Base-by-base conservation (phyloP, 176 grass and related monocot genomes). In the Neostapfia colusana region DNA sequence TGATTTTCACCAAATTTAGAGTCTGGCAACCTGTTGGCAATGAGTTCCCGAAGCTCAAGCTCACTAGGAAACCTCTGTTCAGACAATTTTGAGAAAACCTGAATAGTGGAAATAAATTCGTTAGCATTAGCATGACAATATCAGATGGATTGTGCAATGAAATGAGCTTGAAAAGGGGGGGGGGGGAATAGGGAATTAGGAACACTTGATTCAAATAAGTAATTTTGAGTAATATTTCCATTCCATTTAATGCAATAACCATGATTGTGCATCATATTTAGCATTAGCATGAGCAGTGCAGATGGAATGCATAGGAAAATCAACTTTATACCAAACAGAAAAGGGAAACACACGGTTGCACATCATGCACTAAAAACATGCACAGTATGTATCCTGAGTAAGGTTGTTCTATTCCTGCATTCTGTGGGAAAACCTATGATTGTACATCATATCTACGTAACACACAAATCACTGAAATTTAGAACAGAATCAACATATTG, bases 71-170 rank as follows among this genome's bases (percentile, higher is more conserved):
- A 98, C 74, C 95, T 92, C 73, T 87, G 91, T 58, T 95, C 87
- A 28, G 88, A 72, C 67, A 98, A 87, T 86, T 98, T 98, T 37
- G 95, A 94, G 82, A 94, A 98, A 77, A 98, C 91, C 95, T 98
- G 79, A 77, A 89, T 84, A 42, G 69, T 37, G 44, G 40, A 83
- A 48, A 70, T 3, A 40, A 77, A 54, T 28, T 69, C 28, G 44
- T 17, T 79, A 83, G 23, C 44, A 46, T 73, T 43, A 85, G 41
- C 18, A 45, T n/a, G 31, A 49, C 24, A 46, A 25, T 25, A 72
- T 44, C 20, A 79, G 38, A 74, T 53, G 20, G 28, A 1, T 11
- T 46, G 64, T 15, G 42, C 55, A 62, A 69, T 5, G 46, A 72
- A 51, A 23, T 73, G 51, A 73, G 60, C 51, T 73, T 44, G 0